Base-by-base conservation (phyloP, 1,284 basidiomycete species). In the Neonothopanus nambi region DNA sequence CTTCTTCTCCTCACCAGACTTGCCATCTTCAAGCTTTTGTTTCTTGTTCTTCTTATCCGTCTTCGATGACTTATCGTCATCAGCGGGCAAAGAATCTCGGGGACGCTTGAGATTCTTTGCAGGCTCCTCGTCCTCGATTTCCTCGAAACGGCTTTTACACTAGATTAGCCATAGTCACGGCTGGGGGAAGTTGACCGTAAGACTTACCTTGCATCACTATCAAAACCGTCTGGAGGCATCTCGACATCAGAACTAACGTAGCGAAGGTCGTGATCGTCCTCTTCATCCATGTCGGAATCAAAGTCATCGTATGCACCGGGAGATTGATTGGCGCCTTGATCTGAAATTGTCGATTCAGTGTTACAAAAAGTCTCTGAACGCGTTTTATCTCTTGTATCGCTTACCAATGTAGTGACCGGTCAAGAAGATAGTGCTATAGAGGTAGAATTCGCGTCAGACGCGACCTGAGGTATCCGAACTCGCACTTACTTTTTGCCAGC, bases 361-460 rank as follows among this genome's bases (percentile, higher is more conserved):
- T 20, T 36, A 49, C 57, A 5, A 59, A 40, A 46, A 55, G 18
- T 8, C 9, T 30, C 40, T 35, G 73, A 38, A 57, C 52, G 35
- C 57, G 18, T 15, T 85, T 58, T 61, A 90, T 89, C 89, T 61
- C 92, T 92, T 23, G 12, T 7, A 35, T 36, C 21, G 30, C 73
- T 51, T 70, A 91, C 84, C 82, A 63, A 96, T 85, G 75, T 94
- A 96, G 76, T 97, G 95, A 57, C 95, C 95, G 59, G 89, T 84
- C 53, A 98, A 73, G 72, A 95, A 87, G 57, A 98, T 80, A 48
- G 86, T 76, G 71, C 92, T 94, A 44, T 13, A 37, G 33, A 37
- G 33, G 35, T 39, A 36, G 45, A 51, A 4, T 48, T 47, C 60
- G 47, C 55, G 57, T 51, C 36, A 43, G 42, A 51, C 44, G 51